phyloP scores from a whole-genome alignment of 305 asterid genomes.

The Fraxinus paxiana region DNA sequence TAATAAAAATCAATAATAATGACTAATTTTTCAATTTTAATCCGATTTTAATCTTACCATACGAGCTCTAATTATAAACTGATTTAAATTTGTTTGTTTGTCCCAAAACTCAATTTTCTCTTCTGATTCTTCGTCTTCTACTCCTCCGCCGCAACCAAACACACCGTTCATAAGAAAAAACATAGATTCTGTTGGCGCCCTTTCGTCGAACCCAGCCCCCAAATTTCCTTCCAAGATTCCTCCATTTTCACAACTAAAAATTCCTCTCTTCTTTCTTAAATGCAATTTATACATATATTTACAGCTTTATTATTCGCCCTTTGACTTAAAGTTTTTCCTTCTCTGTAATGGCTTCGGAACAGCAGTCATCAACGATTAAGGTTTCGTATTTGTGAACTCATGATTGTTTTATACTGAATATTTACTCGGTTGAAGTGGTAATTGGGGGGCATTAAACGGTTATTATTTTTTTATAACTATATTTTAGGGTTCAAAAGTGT shows the following conservation, averaged over 20 bases:
- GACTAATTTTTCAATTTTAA: too few species aligned
- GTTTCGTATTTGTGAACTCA: slow-evolving; percentile 29
- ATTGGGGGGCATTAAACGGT: neutral
- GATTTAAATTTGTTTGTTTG: too few species aligned
- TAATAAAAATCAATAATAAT: too few species aligned
- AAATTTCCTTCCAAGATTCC: slow-evolving; percentile 32
- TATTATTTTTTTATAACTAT: neutral
- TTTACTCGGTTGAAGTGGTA: slow-evolving; percentile 12
- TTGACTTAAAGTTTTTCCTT: slow-evolving; percentile 17
- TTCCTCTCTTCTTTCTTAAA: neutral
- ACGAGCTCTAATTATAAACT: too few species aligned
- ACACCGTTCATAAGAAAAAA: slow-evolving; percentile 11
- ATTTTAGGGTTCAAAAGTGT: slow-evolving; percentile 74
- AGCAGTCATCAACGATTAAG: slow-evolving; percentile 59
- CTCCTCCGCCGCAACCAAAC: slow-evolving; percentile 22
- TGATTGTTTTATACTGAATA: neutral
- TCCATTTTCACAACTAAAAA: neutral
- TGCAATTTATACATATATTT: slow-evolving; percentile 18
- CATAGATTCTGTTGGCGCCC: slow-evolving; percentile 51
- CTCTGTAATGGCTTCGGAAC: slow-evolving; percentile 58
- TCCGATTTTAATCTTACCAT: too few species aligned
- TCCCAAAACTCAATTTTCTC: too few species aligned
- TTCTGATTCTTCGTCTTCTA: neutral
- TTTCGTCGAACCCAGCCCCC: slow-evolving; percentile 26
- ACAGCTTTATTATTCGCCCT: slow-evolving; percentile 14